Evolutionary conservation across 2,329 filamentous ascomycete genomes (phyloP).

Genomic region (Elsinoe ampelina): DNA sequence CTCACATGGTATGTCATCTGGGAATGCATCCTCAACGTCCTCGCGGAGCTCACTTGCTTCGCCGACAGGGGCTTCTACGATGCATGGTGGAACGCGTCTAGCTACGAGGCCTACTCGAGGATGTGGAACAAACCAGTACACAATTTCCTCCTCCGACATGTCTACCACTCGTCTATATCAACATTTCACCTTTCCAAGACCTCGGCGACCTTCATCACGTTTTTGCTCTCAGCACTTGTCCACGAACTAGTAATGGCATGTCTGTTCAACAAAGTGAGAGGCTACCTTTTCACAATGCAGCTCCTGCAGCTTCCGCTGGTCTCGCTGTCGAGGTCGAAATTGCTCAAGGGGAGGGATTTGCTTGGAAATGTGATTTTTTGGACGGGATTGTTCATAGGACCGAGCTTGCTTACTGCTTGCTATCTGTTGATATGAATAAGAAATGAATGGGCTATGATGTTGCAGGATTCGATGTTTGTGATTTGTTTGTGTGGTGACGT

Average conservation of each 20-base stretch:
- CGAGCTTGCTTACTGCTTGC: conserved; percentile 51
- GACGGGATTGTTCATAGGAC: conserved; percentile 68
- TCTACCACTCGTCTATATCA: conserved; percentile 70
- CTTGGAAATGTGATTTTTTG: conserved; percentile 70
- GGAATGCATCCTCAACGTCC: conserved; percentile 57
- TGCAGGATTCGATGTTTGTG: not conserved
- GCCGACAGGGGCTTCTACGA: conserved; percentile 63
- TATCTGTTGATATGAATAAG: conserved; percentile 38
- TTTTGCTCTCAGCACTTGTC: conserved; percentile 59
- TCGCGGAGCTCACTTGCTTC: conserved; percentile 68
- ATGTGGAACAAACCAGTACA: conserved; percentile 79
- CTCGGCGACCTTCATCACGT: conserved; percentile 66
- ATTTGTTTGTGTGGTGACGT: not conserved
- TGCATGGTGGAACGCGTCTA: conserved; percentile 45
- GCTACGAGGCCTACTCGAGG: conserved; percentile 67
- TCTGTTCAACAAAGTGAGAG: conserved; percentile 66
- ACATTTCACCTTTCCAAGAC: conserved; percentile 60
- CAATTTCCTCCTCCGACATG: conserved; percentile 66
- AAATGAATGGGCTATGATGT: not conserved
- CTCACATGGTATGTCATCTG: conserved; percentile 75
- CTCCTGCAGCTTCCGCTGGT: conserved; percentile 67
- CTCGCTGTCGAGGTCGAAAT: conserved; percentile 54
- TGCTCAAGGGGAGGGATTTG: conserved; percentile 52
- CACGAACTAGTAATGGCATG: conserved; percentile 76
- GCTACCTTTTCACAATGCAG: conserved; percentile 64